phyloP scores from a whole-genome alignment of 768 basidiomycete genomes.

The Leucocoprinus sp. region DNA sequence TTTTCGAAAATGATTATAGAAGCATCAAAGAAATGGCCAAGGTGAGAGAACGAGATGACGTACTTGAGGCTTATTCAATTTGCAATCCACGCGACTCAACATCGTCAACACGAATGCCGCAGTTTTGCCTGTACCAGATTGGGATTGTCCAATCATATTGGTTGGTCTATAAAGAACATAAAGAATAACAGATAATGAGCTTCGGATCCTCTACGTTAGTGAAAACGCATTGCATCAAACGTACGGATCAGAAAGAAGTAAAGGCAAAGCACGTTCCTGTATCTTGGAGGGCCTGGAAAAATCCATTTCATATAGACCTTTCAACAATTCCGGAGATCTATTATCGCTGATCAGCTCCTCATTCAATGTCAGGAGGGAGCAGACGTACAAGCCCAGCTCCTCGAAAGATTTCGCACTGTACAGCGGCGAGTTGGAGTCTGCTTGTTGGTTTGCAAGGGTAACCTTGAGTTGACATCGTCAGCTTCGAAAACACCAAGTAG shows the following conservation, averaged over 20 bases:
- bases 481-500: constrained; percentile 2
- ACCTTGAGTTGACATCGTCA: constrained; percentile 42
- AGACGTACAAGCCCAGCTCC: constrained; percentile 83
- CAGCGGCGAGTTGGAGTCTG: constrained; percentile 91
- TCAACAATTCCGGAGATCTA: constrained; percentile 81
- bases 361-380: background rate
- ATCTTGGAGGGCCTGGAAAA: constrained; percentile 99
- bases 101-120: constrained; percentile 97
- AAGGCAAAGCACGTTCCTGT: constrained; percentile 91
- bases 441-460: constrained; percentile 93
- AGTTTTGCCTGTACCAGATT: constrained; percentile 98
- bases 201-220: too few species aligned
- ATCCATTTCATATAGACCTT: constrained; percentile 90
- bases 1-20: constrained; percentile 20
- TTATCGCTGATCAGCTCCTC: background rate
- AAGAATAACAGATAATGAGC: too few species aligned
- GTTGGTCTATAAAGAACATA: too few species aligned
- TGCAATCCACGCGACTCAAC: constrained; percentile 88
- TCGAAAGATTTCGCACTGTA: constrained; percentile 93
- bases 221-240: background rate
- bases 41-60: background rate
- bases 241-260: constrained; percentile 85
- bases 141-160: constrained; percentile 99
- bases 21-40: background rate
- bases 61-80: constrained; percentile 78